A percentile compares a stretch with the other conserved stretches of the same genome.
Evolutionary conservation across 169 alveolate species (phyloP).

Genomic region (Plasmodium coatneyi): DNA sequence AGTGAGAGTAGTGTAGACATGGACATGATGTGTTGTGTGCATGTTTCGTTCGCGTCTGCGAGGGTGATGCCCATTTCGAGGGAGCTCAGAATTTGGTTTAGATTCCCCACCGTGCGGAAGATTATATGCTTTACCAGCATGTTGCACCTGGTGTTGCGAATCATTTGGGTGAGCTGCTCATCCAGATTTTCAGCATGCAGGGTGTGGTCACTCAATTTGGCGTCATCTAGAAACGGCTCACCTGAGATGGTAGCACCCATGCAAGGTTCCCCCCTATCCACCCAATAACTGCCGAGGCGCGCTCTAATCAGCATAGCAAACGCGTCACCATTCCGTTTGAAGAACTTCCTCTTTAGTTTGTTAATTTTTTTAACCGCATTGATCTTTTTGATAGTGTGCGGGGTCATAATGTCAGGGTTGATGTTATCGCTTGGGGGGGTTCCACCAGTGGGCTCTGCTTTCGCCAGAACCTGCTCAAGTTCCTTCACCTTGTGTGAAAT

Average conservation of each 20-base stretch:
- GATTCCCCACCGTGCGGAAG: background rate
- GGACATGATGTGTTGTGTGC: background rate
- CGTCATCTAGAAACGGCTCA: background rate
- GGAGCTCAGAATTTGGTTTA: constrained; percentile 6
- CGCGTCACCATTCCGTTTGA: background rate
- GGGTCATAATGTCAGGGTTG: background rate
- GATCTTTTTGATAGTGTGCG: constrained; percentile 4
- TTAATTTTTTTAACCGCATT: constrained; percentile 12
- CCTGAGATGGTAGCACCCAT: background rate
- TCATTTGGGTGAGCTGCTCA: background rate
- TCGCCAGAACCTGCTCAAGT: background rate
- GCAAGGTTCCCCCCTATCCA: background rate
- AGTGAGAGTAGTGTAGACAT: constrained; percentile 14
- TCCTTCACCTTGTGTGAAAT: background rate
- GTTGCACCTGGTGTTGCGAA: constrained; percentile 11
- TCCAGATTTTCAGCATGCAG: background rate
- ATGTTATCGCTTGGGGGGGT: background rate
- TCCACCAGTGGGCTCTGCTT: background rate
- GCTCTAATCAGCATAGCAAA: constrained; percentile 12
- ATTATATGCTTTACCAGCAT: constrained; percentile 31
- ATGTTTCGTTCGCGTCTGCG: background rate
- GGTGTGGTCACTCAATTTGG: background rate
- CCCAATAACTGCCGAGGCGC: background rate
- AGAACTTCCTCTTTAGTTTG: constrained; percentile 24
- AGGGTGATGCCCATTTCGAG: background rate